These are phyloP conservation scores for Clitoria ternatea DNA, from an alignment of 306 rosid species.

Conservation along the genomic window DNA sequence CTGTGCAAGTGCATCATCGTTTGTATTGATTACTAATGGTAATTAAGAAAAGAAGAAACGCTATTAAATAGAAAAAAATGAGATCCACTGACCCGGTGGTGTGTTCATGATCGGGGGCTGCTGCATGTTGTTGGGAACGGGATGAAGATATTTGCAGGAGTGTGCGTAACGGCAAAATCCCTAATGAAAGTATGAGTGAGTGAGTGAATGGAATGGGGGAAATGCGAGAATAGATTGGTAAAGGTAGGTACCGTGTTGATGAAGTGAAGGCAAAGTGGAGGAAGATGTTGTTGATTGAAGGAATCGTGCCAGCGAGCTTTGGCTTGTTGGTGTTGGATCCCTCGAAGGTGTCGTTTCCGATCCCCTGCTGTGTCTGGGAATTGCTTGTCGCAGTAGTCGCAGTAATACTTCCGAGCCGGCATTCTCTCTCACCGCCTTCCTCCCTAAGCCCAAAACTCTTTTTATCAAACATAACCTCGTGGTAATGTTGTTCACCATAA, in stretches of 20 bases:
- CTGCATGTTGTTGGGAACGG: slow-evolving; percentile 26
- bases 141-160: slow-evolving; percentile 74
- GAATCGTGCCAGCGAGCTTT: slow-evolving; percentile 90
- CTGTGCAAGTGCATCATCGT: too few species aligned
- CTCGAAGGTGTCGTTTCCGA: slow-evolving; percentile 67
- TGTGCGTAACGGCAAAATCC: slow-evolving; percentile 73
- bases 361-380: slow-evolving; percentile 70
- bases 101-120: slow-evolving; percentile 14
- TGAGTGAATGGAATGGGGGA: neutral
- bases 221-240: neutral
- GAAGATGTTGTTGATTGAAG: slow-evolving; percentile 32
- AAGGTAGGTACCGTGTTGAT: slow-evolving; percentile 52
- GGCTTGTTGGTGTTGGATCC: slow-evolving; percentile 67
- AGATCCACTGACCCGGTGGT: too few species aligned
- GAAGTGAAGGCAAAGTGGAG: slow-evolving; percentile 61
- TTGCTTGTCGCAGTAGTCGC: slow-evolving; percentile 83
- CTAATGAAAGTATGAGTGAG: neutral
- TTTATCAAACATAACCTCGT: too few species aligned
- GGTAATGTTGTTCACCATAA: too few species aligned
- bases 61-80: too few species aligned
- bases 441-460: too few species aligned
- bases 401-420: slow-evolving; percentile 54
- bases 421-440: slow-evolving; percentile 20
- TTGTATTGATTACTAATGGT: too few species aligned
- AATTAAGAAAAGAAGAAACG: too few species aligned